Evolutionary conservation across 2,329 filamentous ascomycete genomes (phyloP).

Genomic region (Leptographium flavum): DNA sequence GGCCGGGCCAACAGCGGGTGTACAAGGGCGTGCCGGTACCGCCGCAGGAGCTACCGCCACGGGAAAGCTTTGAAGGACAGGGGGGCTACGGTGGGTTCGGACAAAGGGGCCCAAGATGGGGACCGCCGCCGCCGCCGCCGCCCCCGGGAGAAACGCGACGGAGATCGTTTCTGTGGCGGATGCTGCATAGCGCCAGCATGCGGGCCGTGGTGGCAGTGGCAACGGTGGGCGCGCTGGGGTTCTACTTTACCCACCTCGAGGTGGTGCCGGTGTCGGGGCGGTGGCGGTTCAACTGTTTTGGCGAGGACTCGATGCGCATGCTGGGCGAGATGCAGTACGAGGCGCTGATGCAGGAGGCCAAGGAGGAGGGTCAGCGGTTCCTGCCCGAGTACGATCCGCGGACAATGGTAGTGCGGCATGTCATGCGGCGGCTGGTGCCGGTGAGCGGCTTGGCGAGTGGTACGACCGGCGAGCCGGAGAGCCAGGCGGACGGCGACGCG

Average conservation of each 20-base stretch:
- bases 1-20: not conserved
- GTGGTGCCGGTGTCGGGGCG: conserved; percentile 59
- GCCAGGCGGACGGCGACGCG: conserved; percentile 24
- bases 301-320: conserved; percentile 36
- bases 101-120: not conserved
- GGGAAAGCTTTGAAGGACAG: conserved; percentile 3
- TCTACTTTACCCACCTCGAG: conserved; percentile 59
- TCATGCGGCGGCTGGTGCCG: conserved; percentile 53
- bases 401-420: conserved; percentile 40
- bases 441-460: conserved; percentile 50
- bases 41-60: conserved; percentile 8
- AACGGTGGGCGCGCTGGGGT: conserved; percentile 29
- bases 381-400: conserved; percentile 46
- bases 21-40: conserved; percentile 8
- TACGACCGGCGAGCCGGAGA: too few species aligned
- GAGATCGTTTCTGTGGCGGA: not conserved
- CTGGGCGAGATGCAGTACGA: conserved; percentile 40
- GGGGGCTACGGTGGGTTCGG: too few species aligned
- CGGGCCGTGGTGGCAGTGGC: conserved; percentile 26
- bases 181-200: conserved; percentile 17
- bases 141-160: not conserved
- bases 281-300: conserved; percentile 57
- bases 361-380: conserved; percentile 37
- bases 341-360: conserved; percentile 38
- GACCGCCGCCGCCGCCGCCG: not conserved